Evolutionary conservation across 768 basidiomycete genomes (phyloP).

Genomic region (Fomitopsis pulvina): DNA sequence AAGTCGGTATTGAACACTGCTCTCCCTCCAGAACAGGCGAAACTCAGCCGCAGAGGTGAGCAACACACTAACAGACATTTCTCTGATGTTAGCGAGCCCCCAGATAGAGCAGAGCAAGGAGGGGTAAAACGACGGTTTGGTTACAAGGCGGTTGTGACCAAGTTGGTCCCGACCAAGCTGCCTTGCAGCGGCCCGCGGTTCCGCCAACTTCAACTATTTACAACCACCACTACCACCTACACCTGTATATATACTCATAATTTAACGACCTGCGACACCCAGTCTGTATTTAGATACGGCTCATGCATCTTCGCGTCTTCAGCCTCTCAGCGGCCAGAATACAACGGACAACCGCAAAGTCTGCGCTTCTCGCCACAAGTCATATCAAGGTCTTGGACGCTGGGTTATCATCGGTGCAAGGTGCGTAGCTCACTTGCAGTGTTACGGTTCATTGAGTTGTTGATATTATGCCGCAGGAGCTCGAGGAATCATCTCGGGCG

Average conservation of each 20-base stretch:
- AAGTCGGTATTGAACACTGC: too few species aligned
- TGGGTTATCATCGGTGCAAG: slow-evolving; percentile 12
- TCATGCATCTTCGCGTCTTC: neutral
- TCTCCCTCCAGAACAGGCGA: too few species aligned
- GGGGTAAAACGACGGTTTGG: too few species aligned
- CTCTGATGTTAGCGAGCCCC: too few species aligned
- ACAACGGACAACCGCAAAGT: slow-evolving; percentile 9
- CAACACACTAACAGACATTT: too few species aligned
- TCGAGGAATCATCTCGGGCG: slow-evolving; percentile 38
- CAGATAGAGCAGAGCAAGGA: too few species aligned
- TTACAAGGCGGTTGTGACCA: too few species aligned
- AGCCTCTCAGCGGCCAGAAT: neutral
- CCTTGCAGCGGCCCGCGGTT: too few species aligned
- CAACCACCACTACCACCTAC: too few species aligned
- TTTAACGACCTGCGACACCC: neutral
- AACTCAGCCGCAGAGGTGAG: too few species aligned
- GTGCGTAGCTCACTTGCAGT: slow-evolving; percentile 1
- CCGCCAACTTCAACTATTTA: too few species aligned
- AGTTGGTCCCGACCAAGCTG: too few species aligned
- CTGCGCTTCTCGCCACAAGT: slow-evolving; percentile 12
- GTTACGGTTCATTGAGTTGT: neutral
- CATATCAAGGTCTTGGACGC: slow-evolving; percentile 18
- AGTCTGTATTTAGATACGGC: neutral
- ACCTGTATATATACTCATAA: neutral
- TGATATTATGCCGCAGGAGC: slow-evolving; percentile 45